phyloP scores from a whole-genome alignment of 1,284 basidiomycete genomes.

The Sparassis latifolia region DNA sequence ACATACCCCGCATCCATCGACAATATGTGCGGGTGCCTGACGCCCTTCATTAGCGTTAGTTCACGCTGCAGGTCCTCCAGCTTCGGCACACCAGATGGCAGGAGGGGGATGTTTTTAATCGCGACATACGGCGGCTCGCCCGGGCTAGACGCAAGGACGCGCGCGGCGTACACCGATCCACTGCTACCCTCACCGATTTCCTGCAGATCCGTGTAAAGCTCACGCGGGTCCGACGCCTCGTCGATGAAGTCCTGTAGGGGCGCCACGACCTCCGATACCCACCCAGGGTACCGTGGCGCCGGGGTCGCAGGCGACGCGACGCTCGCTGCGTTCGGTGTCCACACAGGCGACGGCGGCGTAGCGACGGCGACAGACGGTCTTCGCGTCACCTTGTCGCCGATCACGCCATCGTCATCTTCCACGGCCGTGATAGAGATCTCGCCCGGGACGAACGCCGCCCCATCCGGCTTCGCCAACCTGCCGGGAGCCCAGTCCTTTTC shows the following conservation, averaged over 20 bases:
- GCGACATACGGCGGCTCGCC: conserved; percentile 31
- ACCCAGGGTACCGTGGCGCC: conserved; percentile 22
- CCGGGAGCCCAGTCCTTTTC: neutral
- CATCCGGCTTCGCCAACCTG: neutral
- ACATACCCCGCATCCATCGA: conserved; percentile 65
- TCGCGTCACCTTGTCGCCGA: too few relatives aligned
- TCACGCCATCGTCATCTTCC: too few relatives aligned
- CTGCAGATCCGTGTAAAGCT: conserved; percentile 54
- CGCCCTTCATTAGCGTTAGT: conserved; percentile 45
- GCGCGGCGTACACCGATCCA: conserved; percentile 64
- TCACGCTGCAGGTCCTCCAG: conserved; percentile 55
- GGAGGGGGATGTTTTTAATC: conserved; percentile 62
- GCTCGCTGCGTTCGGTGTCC: neutral
- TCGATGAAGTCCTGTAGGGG: conserved; percentile 62
- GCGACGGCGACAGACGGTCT: neutral
- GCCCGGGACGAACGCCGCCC: too few relatives aligned
- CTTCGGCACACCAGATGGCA: conserved; percentile 54
- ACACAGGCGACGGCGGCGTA: neutral
- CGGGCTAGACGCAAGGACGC: conserved; percentile 30
- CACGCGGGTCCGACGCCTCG: conserved; percentile 49
- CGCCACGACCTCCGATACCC: conserved; percentile 47
- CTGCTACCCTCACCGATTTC: conserved; percentile 79
- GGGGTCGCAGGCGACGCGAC: conserved; percentile 17
- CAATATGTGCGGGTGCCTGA: conserved; percentile 56
- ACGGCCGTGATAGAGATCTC: too few relatives aligned